These are phyloP conservation scores for Linderniella brevidens DNA, from an alignment of 257 asterid species.

Conservation along the genomic window DNA sequence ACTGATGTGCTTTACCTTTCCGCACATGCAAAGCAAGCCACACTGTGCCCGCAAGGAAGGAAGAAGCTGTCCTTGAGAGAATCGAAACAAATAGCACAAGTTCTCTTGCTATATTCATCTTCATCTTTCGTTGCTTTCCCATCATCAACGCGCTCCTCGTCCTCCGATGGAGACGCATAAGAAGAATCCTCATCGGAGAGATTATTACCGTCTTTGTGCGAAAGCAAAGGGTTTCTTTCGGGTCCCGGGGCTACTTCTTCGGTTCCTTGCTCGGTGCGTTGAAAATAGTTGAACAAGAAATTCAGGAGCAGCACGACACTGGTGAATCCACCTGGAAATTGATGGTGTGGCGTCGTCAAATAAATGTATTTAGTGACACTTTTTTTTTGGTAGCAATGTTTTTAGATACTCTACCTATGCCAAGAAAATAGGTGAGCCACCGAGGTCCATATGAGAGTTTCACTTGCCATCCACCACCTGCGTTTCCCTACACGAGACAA, in stretches of 20 bases:
- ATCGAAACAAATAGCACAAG: constrained; percentile 79
- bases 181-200: constrained; percentile 38
- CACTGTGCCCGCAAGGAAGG: constrained; percentile 83
- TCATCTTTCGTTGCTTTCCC: constrained; percentile 23
- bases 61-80: constrained; percentile 74
- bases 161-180: constrained; percentile 31
- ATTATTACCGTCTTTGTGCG: constrained; percentile 36
- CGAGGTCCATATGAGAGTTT: constrained; percentile 60
- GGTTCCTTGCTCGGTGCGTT: constrained; percentile 15
- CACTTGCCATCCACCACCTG: constrained; percentile 24
- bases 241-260: constrained; percentile 17
- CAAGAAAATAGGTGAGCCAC: constrained; percentile 45
- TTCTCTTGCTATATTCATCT: constrained; percentile 21
- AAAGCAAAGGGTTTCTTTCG: constrained; percentile 45
- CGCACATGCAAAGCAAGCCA: constrained; percentile 66
- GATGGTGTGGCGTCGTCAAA: constrained; percentile 8
- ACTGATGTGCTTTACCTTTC: constrained; percentile 27
- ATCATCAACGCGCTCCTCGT: constrained; percentile 21
- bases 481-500: constrained; percentile 28
- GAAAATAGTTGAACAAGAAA: constrained; percentile 18
- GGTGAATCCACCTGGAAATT: constrained; percentile 37
- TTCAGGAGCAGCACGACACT: constrained; percentile 23
- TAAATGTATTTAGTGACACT: constrained; percentile 2
- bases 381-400: background rate
- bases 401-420: constrained; percentile 34